A percentile compares a stretch with the other conserved stretches of the same genome.
These are phyloP conservation scores for Lentinus polychrous DNA, from an alignment of 1,284 basidiomycete genomes.

Conservation along the genomic window DNA sequence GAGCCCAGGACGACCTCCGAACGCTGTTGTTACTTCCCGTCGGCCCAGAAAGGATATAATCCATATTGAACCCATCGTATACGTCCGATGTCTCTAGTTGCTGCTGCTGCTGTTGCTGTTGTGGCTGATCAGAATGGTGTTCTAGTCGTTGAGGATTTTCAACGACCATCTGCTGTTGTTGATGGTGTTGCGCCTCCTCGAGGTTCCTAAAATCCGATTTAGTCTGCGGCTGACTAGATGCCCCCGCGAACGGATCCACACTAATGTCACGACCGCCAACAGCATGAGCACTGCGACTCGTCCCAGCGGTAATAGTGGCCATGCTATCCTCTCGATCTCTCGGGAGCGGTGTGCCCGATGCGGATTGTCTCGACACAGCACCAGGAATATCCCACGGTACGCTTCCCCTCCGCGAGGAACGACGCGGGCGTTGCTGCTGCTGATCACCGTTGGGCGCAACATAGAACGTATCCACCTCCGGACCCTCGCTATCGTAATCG, in stretches of 20 bases:
- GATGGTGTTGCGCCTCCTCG: constrained; percentile 3
- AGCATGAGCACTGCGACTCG: constrained; percentile 18
- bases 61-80: constrained; percentile 35
- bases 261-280: constrained; percentile 10
- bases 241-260: background rate
- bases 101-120: constrained; percentile 8
- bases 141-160: too few species aligned
- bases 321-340: constrained; percentile 24
- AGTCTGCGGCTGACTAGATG: constrained; percentile 1
- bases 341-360: background rate
- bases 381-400: constrained; percentile 20
- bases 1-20: constrained; percentile 28
- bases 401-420: constrained; percentile 15
- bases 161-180: background rate
- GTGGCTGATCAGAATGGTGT: background rate
- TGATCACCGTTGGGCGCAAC: constrained; percentile 1
- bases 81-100: constrained; percentile 11
- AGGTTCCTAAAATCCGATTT: constrained; percentile 10
- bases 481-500: constrained; percentile 15
- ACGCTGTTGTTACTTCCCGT: constrained; percentile 25
- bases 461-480: constrained; percentile 9
- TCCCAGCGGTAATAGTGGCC: constrained; percentile 17
- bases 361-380: background rate
- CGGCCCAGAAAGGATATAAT: constrained; percentile 31
- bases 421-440: background rate